Evolutionary conservation across 208 protist genomes (phyloP).

Genomic region (Leishmania lainsoni): DNA sequence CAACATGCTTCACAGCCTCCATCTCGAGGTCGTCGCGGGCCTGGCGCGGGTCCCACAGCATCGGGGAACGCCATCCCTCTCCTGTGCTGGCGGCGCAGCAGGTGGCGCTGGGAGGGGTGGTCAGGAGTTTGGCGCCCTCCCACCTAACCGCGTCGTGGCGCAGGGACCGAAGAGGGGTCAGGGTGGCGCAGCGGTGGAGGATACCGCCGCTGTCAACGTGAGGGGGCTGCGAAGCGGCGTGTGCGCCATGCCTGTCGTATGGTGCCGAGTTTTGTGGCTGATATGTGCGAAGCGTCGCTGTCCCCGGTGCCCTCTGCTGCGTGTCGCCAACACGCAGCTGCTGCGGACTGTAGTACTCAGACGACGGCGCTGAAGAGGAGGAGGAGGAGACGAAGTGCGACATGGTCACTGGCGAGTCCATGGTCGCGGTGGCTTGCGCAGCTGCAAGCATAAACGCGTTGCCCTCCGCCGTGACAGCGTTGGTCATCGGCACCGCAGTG

Average conservation of each 20-base stretch:
- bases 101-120: not conserved
- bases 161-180: not conserved
- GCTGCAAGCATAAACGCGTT: not conserved
- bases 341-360: conserved; percentile 30
- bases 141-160: not conserved
- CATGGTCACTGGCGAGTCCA: not conserved
- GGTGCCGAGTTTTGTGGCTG: not conserved
- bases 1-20: conserved; percentile 14
- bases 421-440: not conserved
- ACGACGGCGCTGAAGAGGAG: conserved; percentile 2
- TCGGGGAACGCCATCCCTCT: conserved; percentile 27
- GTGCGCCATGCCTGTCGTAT: not conserved
- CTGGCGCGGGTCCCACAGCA: conserved; percentile 31
- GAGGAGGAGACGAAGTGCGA: not conserved
- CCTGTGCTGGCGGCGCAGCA: not conserved
- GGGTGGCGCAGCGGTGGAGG: not conserved
- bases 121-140: not conserved
- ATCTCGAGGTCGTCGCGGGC: conserved; percentile 29
- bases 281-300: not conserved
- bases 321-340: not conserved
- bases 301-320: not conserved
- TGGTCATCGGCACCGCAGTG: not conserved
- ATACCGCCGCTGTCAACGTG: not conserved
- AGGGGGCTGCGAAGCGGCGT: not conserved
- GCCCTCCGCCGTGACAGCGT: not conserved